Percentiles rank a stretch among this genome's conserved stretches.
These are phyloP conservation scores for Chamaecrista fasciculata DNA, from an alignment of 306 rosid species.

Conservation along the genomic window DNA sequence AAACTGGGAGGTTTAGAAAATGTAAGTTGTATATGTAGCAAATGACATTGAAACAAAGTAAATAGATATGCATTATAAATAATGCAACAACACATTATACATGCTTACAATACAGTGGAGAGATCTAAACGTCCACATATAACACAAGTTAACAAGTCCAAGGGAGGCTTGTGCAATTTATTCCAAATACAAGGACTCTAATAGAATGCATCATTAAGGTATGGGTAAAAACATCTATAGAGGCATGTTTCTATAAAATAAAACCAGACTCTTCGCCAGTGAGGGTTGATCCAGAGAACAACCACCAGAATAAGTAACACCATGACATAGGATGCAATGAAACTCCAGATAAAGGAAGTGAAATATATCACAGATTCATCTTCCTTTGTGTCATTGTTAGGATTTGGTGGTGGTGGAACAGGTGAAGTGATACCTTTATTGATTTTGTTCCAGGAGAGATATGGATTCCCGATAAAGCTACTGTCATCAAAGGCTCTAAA, in stretches of 20 bases:
- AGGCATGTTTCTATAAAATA: not conserved
- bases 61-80: not conserved
- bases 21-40: not conserved
- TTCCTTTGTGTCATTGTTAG: not conserved
- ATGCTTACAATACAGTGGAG: not conserved
- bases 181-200: too few relatives aligned
- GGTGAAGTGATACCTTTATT: not conserved
- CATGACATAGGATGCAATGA: not conserved
- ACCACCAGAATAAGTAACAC: not conserved
- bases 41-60: not conserved
- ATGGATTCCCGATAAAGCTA: not conserved
- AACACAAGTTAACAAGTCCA: not conserved
- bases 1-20: too few relatives aligned
- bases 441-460: not conserved
- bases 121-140: not conserved
- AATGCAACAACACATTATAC: too few relatives aligned
- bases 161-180: too few relatives aligned
- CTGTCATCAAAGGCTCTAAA: not conserved
- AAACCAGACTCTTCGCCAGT: not conserved
- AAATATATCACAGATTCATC: not conserved
- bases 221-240: not conserved
- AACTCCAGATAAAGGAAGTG: not conserved
- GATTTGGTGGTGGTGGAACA: not conserved
- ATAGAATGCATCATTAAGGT: not conserved
- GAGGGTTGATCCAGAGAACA: constrained; percentile 8